Conservation (phyloP, 2,329 filamentous ascomycete genomes). For the Aspergillus sp. region DNA sequence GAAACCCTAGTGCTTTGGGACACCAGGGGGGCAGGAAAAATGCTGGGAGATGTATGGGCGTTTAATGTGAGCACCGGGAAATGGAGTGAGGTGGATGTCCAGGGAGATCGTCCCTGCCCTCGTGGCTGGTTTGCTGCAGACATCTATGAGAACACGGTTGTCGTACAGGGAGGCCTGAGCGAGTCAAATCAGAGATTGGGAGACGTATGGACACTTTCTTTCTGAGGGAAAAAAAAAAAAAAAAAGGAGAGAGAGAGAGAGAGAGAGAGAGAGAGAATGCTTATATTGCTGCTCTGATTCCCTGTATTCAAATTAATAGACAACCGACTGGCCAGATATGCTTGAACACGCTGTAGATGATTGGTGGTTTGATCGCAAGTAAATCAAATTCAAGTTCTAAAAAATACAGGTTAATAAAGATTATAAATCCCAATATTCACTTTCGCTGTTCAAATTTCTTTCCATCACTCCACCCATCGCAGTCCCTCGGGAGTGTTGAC, state of each 20-base stretch:
- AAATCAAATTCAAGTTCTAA: not conserved
- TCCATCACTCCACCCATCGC: conserved; percentile 16
- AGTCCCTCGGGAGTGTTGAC: conserved; percentile 38
- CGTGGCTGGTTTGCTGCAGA: conserved; percentile 54
- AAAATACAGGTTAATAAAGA: not conserved
- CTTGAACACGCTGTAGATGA: not conserved
- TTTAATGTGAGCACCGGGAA: conserved; percentile 32
- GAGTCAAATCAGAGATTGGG: conserved; percentile 49
- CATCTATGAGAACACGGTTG: conserved; percentile 31
- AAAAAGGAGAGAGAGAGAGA: not conserved
- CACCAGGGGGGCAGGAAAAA: conserved; percentile 55
- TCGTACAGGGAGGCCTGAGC: conserved; percentile 49
- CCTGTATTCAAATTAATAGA: not conserved
- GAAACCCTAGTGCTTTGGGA: conserved; percentile 48
- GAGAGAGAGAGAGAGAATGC: not conserved
- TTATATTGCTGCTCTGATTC: not conserved
- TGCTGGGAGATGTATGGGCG: conserved; percentile 50
- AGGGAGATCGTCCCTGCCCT: conserved; percentile 29
- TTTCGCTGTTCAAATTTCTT: conserved; percentile 1
- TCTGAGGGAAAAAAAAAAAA: not conserved
- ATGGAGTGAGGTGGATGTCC: conserved; percentile 30
- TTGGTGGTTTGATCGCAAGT: not conserved
- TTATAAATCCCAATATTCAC: conserved; percentile 2
- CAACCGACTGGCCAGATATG: not conserved
- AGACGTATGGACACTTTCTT: conserved; percentile 40